phyloP scores from a whole-genome alignment of 495 filamentous ascomycete species.

The Penicillium riverlandense region DNA sequence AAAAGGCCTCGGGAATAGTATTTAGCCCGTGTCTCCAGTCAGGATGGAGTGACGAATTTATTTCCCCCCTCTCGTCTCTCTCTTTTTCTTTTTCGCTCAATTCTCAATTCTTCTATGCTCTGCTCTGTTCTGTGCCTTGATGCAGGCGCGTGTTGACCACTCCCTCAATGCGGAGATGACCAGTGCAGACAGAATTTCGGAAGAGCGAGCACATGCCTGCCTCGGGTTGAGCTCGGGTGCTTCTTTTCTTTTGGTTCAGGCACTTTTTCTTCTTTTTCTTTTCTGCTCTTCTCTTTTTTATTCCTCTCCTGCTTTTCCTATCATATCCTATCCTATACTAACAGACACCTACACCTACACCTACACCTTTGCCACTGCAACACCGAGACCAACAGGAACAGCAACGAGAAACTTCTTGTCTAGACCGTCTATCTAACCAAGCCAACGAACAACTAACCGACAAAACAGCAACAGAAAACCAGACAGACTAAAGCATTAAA shows the following conservation, averaged over 20 bases:
- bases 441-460: no score
- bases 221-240: no score
- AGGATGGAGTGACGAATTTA: background rate
- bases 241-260: no score
- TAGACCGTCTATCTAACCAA: conserved; percentile 7
- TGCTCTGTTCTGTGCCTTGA: background rate
- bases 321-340: background rate
- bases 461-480: no score
- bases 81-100: background rate
- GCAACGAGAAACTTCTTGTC: background rate
- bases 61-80: background rate
- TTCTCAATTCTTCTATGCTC: background rate
- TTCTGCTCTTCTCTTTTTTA: background rate
- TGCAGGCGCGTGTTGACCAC: background rate
- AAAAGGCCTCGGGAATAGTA: conserved; percentile 11
- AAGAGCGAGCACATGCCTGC: no score
- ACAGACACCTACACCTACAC: background rate
- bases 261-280: background rate
- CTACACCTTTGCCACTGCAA: background rate
- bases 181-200: no score
- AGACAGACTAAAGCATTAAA: conserved; percentile 11
- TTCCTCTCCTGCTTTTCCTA: background rate
- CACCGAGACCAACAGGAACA: background rate
- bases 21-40: conserved; percentile 6
- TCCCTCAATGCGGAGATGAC: no score